Base-by-base conservation (phyloP, 2,329 filamentous ascomycete species). In the Zymoseptoria ardabiliae region DNA sequence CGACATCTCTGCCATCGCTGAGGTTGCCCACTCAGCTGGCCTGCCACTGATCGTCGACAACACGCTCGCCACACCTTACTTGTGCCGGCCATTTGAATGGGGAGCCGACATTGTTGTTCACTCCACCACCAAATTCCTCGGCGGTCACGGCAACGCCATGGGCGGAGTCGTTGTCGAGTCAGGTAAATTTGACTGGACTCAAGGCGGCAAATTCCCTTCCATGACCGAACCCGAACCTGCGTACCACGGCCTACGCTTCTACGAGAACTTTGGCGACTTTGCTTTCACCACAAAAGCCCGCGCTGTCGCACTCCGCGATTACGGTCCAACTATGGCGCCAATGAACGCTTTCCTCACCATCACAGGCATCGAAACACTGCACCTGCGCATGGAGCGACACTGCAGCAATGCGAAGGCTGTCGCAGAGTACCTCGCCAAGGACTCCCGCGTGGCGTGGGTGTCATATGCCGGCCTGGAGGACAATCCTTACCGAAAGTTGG, bases 111-210 rank as follows among this genome's bases (percentile, higher is more conserved):
- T 62, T 30, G 61, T 62, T 11, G 58, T 62, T 17, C 61, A 62
- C 52, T 60, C 58, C 35, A 60, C 61, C 21, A 62, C 61, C 25
- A 62, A 62, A 30, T 62, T 60, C 21, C 58, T 62, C n/a, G 61
- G 61, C 45, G 61, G 61, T 41, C 61, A 62, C 52, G 61, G 61
- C n/a, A 62, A 60, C 49, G 58, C 61, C 54, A 62, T 62, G 58
- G 61, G 61, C 21, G 61, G 61, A 45, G 55, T 62, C 6, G 50
- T 62, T 35, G 58, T 62, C 50, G 61, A 62, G 50, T 60, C 61
- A 0, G 61, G 61, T n/a, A 62, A 62, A 56, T 62, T 62, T 25
- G 61, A 62, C 55, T 62, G 61, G 61, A 59, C 52, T 50, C 57
- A 57, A 23, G 58, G 58, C 2, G 57, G 51, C 50, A 57, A 30